phyloP scores from a whole-genome alignment of 805 yeast genomes.

The Zygoascus biomembranicola region DNA sequence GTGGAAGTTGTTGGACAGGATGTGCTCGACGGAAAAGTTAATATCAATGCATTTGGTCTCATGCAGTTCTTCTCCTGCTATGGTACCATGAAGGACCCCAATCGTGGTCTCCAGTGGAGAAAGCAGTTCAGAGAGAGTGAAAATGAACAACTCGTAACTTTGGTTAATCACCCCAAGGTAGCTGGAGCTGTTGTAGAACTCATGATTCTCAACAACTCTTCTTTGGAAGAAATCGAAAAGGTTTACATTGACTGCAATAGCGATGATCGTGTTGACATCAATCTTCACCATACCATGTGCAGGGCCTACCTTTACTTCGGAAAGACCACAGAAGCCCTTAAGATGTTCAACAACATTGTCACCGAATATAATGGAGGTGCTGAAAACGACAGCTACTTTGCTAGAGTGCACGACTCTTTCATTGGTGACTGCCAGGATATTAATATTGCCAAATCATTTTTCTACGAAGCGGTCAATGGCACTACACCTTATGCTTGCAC shows the following conservation, averaged over 20 bases:
- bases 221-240: slow-evolving; percentile 16
- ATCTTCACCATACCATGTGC: slow-evolving; percentile 63
- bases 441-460: slow-evolving; percentile 62
- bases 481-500: slow-evolving; percentile 67
- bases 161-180: slow-evolving; percentile 11
- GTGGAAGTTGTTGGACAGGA: slow-evolving; percentile 15
- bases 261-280: slow-evolving; percentile 16
- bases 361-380: slow-evolving; percentile 33
- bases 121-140: slow-evolving; percentile 5
- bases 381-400: slow-evolving; percentile 28
- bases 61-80: slow-evolving; percentile 18
- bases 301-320: slow-evolving; percentile 60
- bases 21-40: slow-evolving; percentile 9
- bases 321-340: slow-evolving; percentile 57
- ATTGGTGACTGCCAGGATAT: slow-evolving; percentile 72
- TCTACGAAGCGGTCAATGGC: slow-evolving; percentile 59
- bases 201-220: slow-evolving; percentile 13
- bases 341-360: slow-evolving; percentile 35
- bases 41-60: slow-evolving; percentile 11
- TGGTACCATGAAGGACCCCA: slow-evolving; percentile 12
- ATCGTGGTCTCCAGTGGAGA: slow-evolving; percentile 15
- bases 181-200: slow-evolving; percentile 16
- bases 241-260: slow-evolving; percentile 9
- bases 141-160: neutral
- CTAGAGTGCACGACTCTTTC: slow-evolving; percentile 69